Evolutionary conservation across 768 basidiomycete species (phyloP), one percentile per base, ranked within the genome.

Genomic region (Lentinula detonsa): DNA sequence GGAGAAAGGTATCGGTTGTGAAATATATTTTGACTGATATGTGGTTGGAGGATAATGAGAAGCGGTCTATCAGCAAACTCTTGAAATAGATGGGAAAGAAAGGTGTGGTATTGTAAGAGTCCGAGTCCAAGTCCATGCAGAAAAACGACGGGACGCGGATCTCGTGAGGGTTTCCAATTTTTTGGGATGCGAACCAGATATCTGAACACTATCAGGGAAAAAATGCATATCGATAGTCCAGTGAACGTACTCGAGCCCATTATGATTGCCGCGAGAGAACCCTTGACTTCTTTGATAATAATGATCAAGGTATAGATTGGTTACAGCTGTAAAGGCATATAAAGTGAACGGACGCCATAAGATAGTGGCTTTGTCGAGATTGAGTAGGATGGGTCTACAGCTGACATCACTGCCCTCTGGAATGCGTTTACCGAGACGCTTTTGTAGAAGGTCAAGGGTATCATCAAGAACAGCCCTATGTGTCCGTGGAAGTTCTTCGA

Each of bases 81-180:
- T 40, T 75, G 73, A 45, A 89, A 71, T 18, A 95, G 76, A 64
- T 87, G 75, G 10, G 74, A 72, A 57, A 95, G 74, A 62, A 90
- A 73, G n/a, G 75, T 63, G 45, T 81, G 74, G 69, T 95, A 91
- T 66, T 91, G 89, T 18, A 86, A 67, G 10, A 92, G 72, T 3
- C 94, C 94, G 53, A 95, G 79, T 9, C 95, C 95, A 1, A 98
- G 83, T 3, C 95, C 95, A 67, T 97, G 94, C 40, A 93, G 71
- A 69, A 95, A 93, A 15, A 97, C 80, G 40, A 95, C 73, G 0
- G 95, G 95, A 45, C 84, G 81, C 34, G 78, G 79, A 28, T 83
- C 86, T 43, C 69, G 78, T 16, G 71, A 69, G 2, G 83, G 72
- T 49, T 85, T 76, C 91, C 92, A 94, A 13, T 76, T 71, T 7